Evolutionary conservation across 1,284 basidiomycete species (phyloP).

Genomic region (Fomitopsis palustris): DNA sequence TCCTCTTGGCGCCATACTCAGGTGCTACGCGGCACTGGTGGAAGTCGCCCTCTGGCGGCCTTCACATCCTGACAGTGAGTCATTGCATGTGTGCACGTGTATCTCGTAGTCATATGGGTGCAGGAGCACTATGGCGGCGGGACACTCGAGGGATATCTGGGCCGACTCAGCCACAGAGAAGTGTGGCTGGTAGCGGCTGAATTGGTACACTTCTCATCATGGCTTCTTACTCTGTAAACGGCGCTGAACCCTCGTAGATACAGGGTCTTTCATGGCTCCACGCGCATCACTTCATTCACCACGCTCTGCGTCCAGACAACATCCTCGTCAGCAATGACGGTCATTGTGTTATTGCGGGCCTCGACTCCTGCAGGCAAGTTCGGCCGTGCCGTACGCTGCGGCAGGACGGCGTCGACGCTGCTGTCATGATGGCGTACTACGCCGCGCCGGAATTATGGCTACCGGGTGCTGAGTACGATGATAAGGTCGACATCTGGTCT

Average conservation of each 20-base stretch:
- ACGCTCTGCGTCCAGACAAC: conserved; percentile 66
- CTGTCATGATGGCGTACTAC: conserved; percentile 17
- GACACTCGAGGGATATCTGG: conserved; percentile 13
- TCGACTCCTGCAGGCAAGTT: conserved; percentile 37
- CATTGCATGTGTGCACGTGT: not conserved
- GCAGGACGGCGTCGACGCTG: not conserved
- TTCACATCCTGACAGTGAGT: conserved; percentile 23
- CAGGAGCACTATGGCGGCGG: conserved; percentile 24
- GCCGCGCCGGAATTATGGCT: conserved; percentile 23
- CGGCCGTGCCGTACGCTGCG: conserved; percentile 3
- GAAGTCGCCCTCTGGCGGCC: conserved; percentile 16
- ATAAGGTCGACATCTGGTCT: conserved; percentile 24
- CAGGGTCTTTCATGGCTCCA: conserved; percentile 26
- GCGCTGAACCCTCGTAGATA: conserved; percentile 11
- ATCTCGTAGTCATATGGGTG: too few relatives aligned
- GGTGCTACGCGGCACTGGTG: conserved; percentile 18
- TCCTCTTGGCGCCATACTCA: conserved; percentile 19
- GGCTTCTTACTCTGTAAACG: not conserved
- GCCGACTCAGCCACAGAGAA: conserved; percentile 3
- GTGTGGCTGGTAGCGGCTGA: conserved; percentile 22
- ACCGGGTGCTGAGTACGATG: conserved; percentile 13
- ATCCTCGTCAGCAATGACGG: conserved; percentile 62
- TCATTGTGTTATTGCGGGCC: conserved; percentile 64
- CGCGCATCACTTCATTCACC: conserved; percentile 26
- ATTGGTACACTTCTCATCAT: conserved; percentile 15